Evolutionary conservation across 331 rosid species (phyloP).

Genomic region (Quercus lobata): DNA sequence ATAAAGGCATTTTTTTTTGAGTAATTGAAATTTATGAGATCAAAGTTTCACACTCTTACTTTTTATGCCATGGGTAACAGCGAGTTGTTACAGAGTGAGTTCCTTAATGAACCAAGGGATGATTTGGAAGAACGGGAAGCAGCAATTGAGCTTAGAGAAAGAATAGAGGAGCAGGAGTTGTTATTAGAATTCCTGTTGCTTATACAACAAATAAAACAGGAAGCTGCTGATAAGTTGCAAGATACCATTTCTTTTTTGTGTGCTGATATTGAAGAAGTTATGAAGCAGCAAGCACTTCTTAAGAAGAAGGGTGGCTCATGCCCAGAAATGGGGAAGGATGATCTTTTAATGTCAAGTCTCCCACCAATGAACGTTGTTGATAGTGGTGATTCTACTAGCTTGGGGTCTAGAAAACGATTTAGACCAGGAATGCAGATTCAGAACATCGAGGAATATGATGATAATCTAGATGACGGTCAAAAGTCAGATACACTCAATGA

Average conservation of each 20-base stretch:
- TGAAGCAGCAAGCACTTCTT: slow-evolving; percentile 55
- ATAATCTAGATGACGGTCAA: slow-evolving; percentile 45
- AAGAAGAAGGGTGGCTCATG: slow-evolving; percentile 44
- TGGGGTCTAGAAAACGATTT: slow-evolving; percentile 77
- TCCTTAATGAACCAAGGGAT: slow-evolving; percentile 79
- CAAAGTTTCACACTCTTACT: background rate
- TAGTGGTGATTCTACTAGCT: slow-evolving; percentile 53
- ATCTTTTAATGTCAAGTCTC: slow-evolving; percentile 53
- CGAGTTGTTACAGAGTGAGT: slow-evolving; percentile 76
- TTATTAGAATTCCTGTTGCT: slow-evolving; percentile 79
- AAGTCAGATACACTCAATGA: slow-evolving; percentile 21
- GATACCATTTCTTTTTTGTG: slow-evolving; percentile 71
- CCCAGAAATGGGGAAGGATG: slow-evolving; percentile 44
- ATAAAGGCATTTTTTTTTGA: background rate
- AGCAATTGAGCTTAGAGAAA: slow-evolving; percentile 74
- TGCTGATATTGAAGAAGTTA: slow-evolving; percentile 81
- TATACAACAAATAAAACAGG: slow-evolving; percentile 75
- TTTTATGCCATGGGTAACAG: slow-evolving; percentile 48
- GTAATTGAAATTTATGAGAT: background rate
- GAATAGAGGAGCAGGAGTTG: slow-evolving; percentile 80
- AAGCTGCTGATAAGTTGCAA: slow-evolving; percentile 71
- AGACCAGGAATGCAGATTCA: slow-evolving; percentile 40
- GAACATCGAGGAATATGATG: slow-evolving; percentile 54
- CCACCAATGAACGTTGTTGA: slow-evolving; percentile 48
- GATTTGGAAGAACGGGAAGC: slow-evolving; percentile 86